A percentile compares a stretch with the other conserved stretches of the same genome.
Conservation (phyloP, 1,284 basidiomycete species). For the Fomitopsis schrenkii region DNA sequence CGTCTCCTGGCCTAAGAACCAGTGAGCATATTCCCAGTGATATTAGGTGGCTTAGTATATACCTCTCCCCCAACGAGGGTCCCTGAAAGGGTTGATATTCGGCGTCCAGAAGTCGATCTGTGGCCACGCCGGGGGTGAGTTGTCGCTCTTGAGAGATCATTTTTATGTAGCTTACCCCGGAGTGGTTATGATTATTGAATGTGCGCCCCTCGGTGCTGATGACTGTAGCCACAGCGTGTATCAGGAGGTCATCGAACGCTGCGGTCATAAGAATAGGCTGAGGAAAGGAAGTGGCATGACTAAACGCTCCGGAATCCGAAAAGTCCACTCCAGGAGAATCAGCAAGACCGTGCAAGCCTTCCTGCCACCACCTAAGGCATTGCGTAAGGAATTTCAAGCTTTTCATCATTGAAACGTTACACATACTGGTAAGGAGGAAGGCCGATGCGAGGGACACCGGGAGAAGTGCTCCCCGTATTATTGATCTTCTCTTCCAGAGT, state of each 20-base stretch:
- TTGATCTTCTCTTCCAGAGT: conserved; percentile 46
- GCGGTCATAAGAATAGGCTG: conserved; percentile 33
- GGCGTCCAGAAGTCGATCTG: conserved; percentile 51
- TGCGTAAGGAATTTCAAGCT: neutral
- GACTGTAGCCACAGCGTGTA: conserved; percentile 41
- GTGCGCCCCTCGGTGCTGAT: conserved; percentile 54
- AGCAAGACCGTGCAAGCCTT: conserved; percentile 47
- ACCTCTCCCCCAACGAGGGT: conserved; percentile 59
- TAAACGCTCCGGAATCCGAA: conserved; percentile 43
- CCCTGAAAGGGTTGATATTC: conserved; percentile 59
- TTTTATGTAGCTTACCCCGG: conserved; percentile 26
- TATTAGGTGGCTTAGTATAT: neutral
- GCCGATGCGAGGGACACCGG: conserved; percentile 48
- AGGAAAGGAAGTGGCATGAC: conserved; percentile 54
- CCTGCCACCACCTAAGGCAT: conserved; percentile 8
- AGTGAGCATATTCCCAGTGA: neutral
- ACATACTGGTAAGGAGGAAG: conserved; percentile 51
- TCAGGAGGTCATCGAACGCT: conserved; percentile 43
- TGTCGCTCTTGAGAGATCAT: neutral
- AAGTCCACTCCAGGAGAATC: conserved; percentile 48
- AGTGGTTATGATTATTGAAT: conserved; percentile 47
- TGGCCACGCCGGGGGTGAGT: neutral
- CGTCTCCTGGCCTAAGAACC: conserved; percentile 39
- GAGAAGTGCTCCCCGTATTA: conserved; percentile 44
- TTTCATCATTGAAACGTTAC: conserved; percentile 19